Base-by-base conservation (phyloP, 345 rosid species). In the Eucalyptus tenuipes region DNA sequence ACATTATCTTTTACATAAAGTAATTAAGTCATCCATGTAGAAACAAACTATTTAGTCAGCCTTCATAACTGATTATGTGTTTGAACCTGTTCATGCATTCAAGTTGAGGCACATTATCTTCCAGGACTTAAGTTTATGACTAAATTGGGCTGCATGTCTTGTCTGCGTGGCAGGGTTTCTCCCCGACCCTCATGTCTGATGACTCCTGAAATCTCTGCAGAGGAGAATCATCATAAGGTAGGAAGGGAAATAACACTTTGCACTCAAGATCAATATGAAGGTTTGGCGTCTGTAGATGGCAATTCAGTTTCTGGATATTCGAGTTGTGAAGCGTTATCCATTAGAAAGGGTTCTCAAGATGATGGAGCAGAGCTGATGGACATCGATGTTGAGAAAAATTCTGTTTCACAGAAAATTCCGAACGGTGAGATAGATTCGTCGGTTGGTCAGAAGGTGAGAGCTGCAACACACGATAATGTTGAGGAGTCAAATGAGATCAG, bases 171-270 rank as follows among this genome's bases (percentile, higher is more conserved):
- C 91, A 97, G 99, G 94, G 87, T 93, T 91, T 93, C 93, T 89
- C 94, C n/a, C 45, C 89, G 96, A 20, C 90, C 95, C 66, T 91
- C 97, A 45, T 91, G 91, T 91, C 92, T 95, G 85, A 88, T 92
- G 88, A 89, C 91, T 88, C 18, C 89, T 81, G 92, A 94, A 90
- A 88, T 90, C 91, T 85, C 87, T 82, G 55, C 84, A 53, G 90
- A 91, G 50, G 94, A 91, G 89, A 89, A 88, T 89, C 90, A 88
- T 86, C 87, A 86, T 86, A 86, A 88, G 86, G 91, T 88, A 25
- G 88, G 90, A 49, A 55, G 80, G 71, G 92, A 91, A 81, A 86
- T 18, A 33, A 90, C 89, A 81, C 61, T 90, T 86, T 88, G 57
- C 91, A 86, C 88, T 89, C 86, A 89, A 80, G 95, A 88, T 53